Percentiles rank a stretch among this genome's conserved stretches.
These are phyloP conservation scores for maize (Zea mays) DNA, from an alignment of 176 grass and related monocot species.

Conservation along the genomic window DNA sequence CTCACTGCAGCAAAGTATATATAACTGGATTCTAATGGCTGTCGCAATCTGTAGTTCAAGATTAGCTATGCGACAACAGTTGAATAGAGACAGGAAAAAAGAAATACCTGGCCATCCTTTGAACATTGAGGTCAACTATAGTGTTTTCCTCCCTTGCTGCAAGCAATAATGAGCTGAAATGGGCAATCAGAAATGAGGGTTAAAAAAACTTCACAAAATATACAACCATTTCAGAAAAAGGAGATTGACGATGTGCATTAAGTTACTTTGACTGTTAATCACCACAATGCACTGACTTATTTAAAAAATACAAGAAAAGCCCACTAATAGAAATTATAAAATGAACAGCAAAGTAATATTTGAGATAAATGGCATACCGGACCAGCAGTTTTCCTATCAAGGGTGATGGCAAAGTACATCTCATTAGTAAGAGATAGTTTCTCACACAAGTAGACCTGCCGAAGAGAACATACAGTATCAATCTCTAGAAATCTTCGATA, in stretches of 20 bases:
- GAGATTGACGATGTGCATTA: conserved; percentile 3
- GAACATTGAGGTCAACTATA: too few species aligned
- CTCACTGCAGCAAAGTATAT: too few species aligned
- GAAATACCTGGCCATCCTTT: too few species aligned
- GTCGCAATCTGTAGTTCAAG: too few species aligned
- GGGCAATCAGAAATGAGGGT: conserved; percentile 11
- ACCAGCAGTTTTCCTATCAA: conserved; percentile 87
- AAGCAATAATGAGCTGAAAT: conserved; percentile 96
- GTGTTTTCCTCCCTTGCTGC: conserved; percentile 92
- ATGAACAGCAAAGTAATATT: not conserved
- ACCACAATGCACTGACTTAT: not conserved
- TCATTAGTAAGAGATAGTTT: conserved; percentile 96
- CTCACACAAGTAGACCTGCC: conserved; percentile 93
- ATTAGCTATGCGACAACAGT: too few species aligned
- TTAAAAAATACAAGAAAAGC: conserved; percentile 4
- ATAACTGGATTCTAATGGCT: too few species aligned
- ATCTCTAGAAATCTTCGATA: conserved; percentile 12
- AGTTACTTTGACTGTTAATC: not conserved
- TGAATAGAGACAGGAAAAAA: too few species aligned
- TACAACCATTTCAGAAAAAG: conserved; percentile 16
- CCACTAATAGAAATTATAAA: conserved; percentile 26
- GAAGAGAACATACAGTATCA: conserved; percentile 35
- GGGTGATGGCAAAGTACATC: conserved; percentile 99
- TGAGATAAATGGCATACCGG: conserved; percentile 61
- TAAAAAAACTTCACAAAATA: not conserved